Percentiles rank a stretch among this genome's conserved stretches.
Conservation (phyloP, 2,329 filamentous ascomycete genomes). For the Pseudonectria buxi region DNA sequence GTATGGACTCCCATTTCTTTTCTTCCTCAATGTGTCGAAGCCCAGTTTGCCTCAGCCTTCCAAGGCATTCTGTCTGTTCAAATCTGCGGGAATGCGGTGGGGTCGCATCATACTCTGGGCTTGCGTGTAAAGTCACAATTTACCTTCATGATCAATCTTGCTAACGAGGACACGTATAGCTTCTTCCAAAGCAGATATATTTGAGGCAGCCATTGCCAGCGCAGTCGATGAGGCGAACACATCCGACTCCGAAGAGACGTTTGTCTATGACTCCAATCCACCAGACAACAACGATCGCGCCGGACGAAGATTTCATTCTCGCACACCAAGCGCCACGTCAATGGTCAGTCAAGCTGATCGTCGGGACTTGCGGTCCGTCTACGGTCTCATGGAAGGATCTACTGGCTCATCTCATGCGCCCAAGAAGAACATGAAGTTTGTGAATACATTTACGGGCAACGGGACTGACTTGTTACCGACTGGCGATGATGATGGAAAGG, state of each 20-base stretch:
- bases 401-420: constrained; percentile 29
- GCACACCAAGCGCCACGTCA: constrained; percentile 90
- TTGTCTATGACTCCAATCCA: constrained; percentile 98
- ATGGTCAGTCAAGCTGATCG: constrained; percentile 63
- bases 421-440: constrained; percentile 96
- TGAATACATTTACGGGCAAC: constrained; percentile 66
- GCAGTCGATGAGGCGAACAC: constrained; percentile 94
- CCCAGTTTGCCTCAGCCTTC: background rate
- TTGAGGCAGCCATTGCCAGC: constrained; percentile 93
- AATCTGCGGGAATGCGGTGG: no score
- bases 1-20: constrained; percentile 43
- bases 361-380: constrained; percentile 56
- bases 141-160: no score
- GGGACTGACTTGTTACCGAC: constrained; percentile 43
- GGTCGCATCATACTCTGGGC: no score
- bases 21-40: constrained; percentile 3
- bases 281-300: constrained; percentile 54
- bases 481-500: constrained; percentile 61
- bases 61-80: no score
- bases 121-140: no score
- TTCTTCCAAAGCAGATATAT: constrained; percentile 95
- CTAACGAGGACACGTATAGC: constrained; percentile 44
- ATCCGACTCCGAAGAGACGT: constrained; percentile 96
- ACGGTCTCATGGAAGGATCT: constrained; percentile 57
- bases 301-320: constrained; percentile 77